These are phyloP conservation scores for Hypoxylon sp. DNA, from an alignment of 2,329 filamentous ascomycete genomes.

Conservation along the genomic window DNA sequence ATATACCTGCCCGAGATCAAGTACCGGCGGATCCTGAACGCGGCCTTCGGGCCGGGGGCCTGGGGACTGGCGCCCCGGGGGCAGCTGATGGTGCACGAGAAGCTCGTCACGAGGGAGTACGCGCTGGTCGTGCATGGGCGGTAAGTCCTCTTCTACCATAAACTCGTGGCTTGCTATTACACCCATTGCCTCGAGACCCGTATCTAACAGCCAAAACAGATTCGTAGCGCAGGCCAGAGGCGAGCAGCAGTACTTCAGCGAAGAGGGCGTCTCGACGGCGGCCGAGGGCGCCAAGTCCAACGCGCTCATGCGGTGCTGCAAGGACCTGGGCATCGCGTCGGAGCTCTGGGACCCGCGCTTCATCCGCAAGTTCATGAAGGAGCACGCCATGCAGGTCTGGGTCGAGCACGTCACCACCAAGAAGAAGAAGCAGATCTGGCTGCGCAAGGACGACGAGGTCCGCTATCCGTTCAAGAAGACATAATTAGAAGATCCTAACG, in stretches of 20 bases:
- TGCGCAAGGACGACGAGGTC: constrained; percentile 84
- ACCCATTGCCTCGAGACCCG: no score
- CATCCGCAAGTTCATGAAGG: constrained; percentile 83
- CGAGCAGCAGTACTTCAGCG: constrained; percentile 92
- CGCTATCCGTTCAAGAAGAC: constrained; percentile 69
- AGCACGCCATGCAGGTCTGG: constrained; percentile 83
- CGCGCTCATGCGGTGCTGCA: constrained; percentile 97
- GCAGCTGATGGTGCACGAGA: constrained; percentile 85
- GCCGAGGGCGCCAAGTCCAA: constrained; percentile 98
- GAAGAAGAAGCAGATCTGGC: constrained; percentile 89
- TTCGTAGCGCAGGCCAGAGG: constrained; percentile 93
- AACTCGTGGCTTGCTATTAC: no score
- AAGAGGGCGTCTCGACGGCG: constrained; percentile 91
- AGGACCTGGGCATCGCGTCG: constrained; percentile 93
- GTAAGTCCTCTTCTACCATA: constrained; percentile 63
- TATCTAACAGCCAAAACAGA: constrained; percentile 60
- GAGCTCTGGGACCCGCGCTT: constrained; percentile 97
- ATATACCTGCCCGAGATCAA: constrained; percentile 98
- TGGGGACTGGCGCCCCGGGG: constrained; percentile 94
- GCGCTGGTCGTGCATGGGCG: constrained; percentile 88
- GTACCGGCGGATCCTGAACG: constrained; percentile 90
- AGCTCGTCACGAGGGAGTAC: constrained; percentile 88
- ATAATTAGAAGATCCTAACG: not conserved
- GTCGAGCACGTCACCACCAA: constrained; percentile 89
- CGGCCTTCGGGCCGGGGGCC: constrained; percentile 91